Conservation (phyloP, 2,329 filamentous ascomycete genomes). For the Aspergillus fructus region DNA sequence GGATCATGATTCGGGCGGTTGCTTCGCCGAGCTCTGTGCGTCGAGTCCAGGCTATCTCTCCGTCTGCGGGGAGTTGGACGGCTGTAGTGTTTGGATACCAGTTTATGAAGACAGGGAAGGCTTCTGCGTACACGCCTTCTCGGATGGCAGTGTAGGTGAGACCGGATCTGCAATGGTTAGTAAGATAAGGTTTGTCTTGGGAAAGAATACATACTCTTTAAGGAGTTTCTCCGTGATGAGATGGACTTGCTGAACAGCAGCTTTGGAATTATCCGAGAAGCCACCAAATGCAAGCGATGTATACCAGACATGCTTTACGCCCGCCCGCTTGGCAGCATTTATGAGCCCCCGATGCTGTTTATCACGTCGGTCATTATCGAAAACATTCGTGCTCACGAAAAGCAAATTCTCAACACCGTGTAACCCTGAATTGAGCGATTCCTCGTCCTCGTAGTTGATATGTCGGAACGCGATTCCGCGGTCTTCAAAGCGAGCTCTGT, state of each 20-base stretch:
- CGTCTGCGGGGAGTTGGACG: slow-evolving; percentile 39
- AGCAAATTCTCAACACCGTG: slow-evolving; percentile 54
- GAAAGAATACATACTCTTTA: slow-evolving; percentile 25
- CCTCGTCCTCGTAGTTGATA: slow-evolving; percentile 52
- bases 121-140: slow-evolving; percentile 61
- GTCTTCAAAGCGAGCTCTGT: slow-evolving; percentile 38
- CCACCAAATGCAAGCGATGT: slow-evolving; percentile 60
- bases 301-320: slow-evolving; percentile 59
- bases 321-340: slow-evolving; percentile 52
- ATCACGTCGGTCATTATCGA: slow-evolving; percentile 48
- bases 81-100: slow-evolving; percentile 37
- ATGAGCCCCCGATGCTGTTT: slow-evolving; percentile 53
- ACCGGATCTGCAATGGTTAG: slow-evolving; percentile 27
- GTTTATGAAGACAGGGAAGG: slow-evolving; percentile 58
- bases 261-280: slow-evolving; percentile 37
- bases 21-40: slow-evolving; percentile 57
- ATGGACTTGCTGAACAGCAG: slow-evolving; percentile 60
- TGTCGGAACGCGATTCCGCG: slow-evolving; percentile 51
- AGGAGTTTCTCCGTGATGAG: slow-evolving; percentile 58
- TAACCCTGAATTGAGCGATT: slow-evolving; percentile 50
- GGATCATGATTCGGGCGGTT: slow-evolving; percentile 51
- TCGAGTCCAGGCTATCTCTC: slow-evolving; percentile 51
- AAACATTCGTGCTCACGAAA: slow-evolving; percentile 56
- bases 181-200: background rate
- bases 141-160: slow-evolving; percentile 56